These are phyloP conservation scores for Papiliotrema flavescens DNA, from an alignment of 1,284 basidiomycete genomes.

Conservation along the genomic window DNA sequence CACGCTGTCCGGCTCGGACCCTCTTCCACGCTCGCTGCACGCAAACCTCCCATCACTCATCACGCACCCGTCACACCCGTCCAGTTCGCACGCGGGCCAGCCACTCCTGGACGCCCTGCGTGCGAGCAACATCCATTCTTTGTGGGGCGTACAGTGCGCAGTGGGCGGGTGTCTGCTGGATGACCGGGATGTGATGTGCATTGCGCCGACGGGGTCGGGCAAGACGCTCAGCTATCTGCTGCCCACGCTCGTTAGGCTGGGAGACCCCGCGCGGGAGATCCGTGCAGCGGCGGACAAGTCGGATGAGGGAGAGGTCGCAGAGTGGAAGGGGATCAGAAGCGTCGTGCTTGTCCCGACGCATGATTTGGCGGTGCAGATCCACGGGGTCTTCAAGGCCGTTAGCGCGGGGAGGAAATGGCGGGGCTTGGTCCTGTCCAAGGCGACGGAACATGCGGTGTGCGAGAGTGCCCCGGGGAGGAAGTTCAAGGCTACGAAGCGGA, in stretches of 20 bases:
- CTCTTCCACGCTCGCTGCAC: conserved; percentile 42
- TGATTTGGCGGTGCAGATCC: conserved; percentile 94
- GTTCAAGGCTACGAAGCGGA: background rate
- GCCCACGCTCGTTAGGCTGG: conserved; percentile 67
- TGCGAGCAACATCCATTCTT: conserved; percentile 22
- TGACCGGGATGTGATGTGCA: conserved; percentile 77
- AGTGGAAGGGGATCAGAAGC: conserved; percentile 58
- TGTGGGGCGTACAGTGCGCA: conserved; percentile 45
- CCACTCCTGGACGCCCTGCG: conserved; percentile 25
- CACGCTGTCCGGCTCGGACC: conserved; percentile 41
- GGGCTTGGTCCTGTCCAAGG: conserved; percentile 76
- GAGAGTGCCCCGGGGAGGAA: conserved; percentile 33
- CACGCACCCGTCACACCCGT: conserved; percentile 21
- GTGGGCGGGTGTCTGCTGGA: conserved; percentile 46
- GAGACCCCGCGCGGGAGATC: conserved; percentile 56
- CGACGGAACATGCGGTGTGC: conserved; percentile 53
- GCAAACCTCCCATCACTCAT: conserved; percentile 41
- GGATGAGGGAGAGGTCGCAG: background rate
- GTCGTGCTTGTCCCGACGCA: conserved; percentile 87
- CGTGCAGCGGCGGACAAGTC: background rate
- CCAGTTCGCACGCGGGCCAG: conserved; percentile 32
- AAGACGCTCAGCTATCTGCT: conserved; percentile 88
- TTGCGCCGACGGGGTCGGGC: conserved; percentile 91
- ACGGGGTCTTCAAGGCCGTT: conserved; percentile 65
- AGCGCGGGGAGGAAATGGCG: conserved; percentile 80